Base-by-base conservation (phyloP, 2,329 filamentous ascomycete species). In the Raffaelea arxii region DNA sequence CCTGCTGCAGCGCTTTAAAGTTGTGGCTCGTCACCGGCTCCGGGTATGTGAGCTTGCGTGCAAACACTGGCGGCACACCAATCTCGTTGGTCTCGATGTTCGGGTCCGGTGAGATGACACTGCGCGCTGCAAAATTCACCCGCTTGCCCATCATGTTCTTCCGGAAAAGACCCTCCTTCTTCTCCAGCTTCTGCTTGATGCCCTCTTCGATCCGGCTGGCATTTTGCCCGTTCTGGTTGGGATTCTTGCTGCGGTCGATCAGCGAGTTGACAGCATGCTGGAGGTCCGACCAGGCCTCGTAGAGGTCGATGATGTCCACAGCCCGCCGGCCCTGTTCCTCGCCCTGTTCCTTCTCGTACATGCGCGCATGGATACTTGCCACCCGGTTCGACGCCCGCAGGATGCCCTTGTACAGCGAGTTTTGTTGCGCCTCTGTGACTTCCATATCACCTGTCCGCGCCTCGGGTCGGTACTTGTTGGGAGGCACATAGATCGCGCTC, bases 131-230 rank as follows among this genome's bases (percentile, higher is more conserved):
- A 62, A 92, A 97, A 65, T 98, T 97, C 68, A 98, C 92, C 71
- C 92, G 89, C 73, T 98, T 98, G 51, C 92, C 92, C 92, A 98
- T 98, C 92, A 98, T 97, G 66, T 98, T 96, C 72, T 95, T 97
- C 57, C 92, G 78, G 72, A 98, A 98, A 25, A 98, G 74, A 54
- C 92, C 92, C 61, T 98, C 94, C 67, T 98, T 98, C 74, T 98
- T 98, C 67, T 98, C 92, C 24, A 98, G 75, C 60, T 90, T 85
- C 62, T 98, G 92, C 68, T 98, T 98, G 68, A 98, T 94, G 56
- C 94, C 92, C 53, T 95, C 90, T 51, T 94, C 86, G 45, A 87
- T 84, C 47, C 82, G 76, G 58, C 84, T 82, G 14, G 82, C 86
- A 24, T 88, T 86, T 18, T 80, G 74, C 44, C 88, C 88, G 53